Percentiles rank a stretch among this genome's conserved stretches.
Conservation (phyloP, 768 basidiomycete species). For the Fomitopsis serialis region DNA sequence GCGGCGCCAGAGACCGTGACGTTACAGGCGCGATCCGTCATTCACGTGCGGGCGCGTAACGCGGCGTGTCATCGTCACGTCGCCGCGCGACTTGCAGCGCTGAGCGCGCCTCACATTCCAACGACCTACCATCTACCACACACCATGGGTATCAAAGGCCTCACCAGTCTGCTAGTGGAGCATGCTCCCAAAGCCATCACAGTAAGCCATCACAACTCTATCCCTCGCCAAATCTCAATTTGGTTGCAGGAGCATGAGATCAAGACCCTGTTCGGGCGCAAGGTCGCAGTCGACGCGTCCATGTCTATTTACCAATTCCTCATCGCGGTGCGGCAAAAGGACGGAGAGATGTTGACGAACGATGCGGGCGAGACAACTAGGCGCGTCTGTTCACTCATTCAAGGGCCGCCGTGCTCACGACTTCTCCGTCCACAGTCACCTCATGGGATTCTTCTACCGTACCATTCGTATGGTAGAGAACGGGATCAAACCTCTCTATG, state of each 20-base stretch:
- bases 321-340: slow-evolving; percentile 93
- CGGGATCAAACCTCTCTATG: slow-evolving; percentile 96
- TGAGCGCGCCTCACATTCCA: not conserved
- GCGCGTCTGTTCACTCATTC: slow-evolving; percentile 22
- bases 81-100: not conserved
- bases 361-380: slow-evolving; percentile 97
- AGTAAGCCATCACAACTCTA: slow-evolving; percentile 16
- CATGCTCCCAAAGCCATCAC: slow-evolving; percentile 83
- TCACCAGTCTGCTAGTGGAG: slow-evolving; percentile 84
- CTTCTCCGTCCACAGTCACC: slow-evolving; percentile 48
- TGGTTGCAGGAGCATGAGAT: slow-evolving; percentile 76
- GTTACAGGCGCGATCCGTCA: slow-evolving; percentile 1
- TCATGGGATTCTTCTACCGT: slow-evolving; percentile 98
- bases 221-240: slow-evolving; percentile 1
- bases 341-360: slow-evolving; percentile 95
- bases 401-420: not conserved
- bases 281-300: slow-evolving; percentile 97
- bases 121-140: not conserved
- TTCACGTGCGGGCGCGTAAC: not conserved
- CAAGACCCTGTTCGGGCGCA: slow-evolving; percentile 95
- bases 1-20: not conserved
- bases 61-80: slow-evolving; percentile 8
- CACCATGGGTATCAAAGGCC: slow-evolving; percentile 92
- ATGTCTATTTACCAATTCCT: slow-evolving; percentile 98
- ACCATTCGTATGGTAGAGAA: slow-evolving; percentile 98